phyloP scores from a whole-genome alignment of 352 stramenopile genomes.

The Phytophthora colocasiae region DNA sequence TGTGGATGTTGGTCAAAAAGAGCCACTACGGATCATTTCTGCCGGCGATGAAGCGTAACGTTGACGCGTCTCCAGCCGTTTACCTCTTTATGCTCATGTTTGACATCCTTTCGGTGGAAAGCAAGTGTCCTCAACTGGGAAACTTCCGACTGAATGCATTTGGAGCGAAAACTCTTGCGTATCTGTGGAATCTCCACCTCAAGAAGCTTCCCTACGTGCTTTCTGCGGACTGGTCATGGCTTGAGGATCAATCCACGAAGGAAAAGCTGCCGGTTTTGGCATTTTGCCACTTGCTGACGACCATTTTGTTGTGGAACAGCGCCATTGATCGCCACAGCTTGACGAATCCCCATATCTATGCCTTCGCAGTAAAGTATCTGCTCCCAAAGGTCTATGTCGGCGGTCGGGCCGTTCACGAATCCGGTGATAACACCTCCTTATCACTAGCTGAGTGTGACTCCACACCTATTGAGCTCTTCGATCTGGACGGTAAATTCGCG shows the following conservation, averaged over 20 bases:
- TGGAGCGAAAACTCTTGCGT: conserved; percentile 43
- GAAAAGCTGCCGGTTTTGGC: conserved; percentile 50
- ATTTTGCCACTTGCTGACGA: conserved; percentile 59
- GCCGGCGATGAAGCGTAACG: conserved; percentile 29
- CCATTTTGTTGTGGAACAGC: conserved; percentile 57
- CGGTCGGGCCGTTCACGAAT: conserved; percentile 13
- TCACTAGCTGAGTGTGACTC: conserved; percentile 30
- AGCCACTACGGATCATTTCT: conserved; percentile 31
- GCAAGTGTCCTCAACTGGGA: conserved; percentile 29
- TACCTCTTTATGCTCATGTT: conserved; percentile 68
- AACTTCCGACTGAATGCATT: conserved; percentile 56
- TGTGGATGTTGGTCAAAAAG: conserved; percentile 35
- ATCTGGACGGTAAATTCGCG: conserved; percentile 42
- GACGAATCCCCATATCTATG: conserved; percentile 38
- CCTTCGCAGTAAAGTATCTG: conserved; percentile 32
- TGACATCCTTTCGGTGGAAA: conserved; percentile 42
- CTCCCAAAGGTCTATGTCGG: conserved; percentile 32
- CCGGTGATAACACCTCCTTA: conserved; percentile 13
- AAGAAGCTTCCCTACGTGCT: conserved; percentile 63
- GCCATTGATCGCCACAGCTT: conserved; percentile 36
- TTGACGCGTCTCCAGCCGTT: conserved; percentile 44
- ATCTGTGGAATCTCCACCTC: conserved; percentile 57
- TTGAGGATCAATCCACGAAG: conserved; percentile 56
- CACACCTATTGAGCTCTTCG: conserved; percentile 33
- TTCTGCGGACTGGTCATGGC: conserved; percentile 75